Conservation (phyloP, 768 basidiomycete species). For the Dentipellis fragilis region DNA sequence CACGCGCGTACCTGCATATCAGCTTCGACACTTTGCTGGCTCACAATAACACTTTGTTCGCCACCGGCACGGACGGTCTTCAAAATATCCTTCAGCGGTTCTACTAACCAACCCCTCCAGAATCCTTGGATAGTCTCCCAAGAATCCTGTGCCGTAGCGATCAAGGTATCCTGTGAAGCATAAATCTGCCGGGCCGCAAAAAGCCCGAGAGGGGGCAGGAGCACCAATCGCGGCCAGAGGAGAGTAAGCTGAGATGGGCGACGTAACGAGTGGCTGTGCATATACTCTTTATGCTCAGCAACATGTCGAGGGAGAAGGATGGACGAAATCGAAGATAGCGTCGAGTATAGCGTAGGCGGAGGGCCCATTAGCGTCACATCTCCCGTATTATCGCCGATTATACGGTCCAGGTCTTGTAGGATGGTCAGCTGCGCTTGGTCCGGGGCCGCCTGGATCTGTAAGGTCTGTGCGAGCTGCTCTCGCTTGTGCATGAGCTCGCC, state of each 20-base stretch:
- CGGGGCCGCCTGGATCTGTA: conserved; percentile 14
- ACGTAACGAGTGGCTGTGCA: conserved; percentile 32
- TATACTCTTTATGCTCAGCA: conserved; percentile 7
- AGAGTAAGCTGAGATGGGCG: conserved; percentile 62
- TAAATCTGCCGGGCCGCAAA: conserved; percentile 43
- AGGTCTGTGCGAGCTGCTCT: conserved; percentile 27
- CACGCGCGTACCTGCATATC: conserved; percentile 79
- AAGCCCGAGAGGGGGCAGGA: conserved; percentile 61
- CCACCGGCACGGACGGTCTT: conserved; percentile 78
- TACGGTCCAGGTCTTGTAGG: conserved; percentile 5
- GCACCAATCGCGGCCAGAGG: conserved; percentile 73
- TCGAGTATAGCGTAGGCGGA: neutral
- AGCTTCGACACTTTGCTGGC: conserved; percentile 71
- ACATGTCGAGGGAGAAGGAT: conserved; percentile 11
- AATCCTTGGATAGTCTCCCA: conserved; percentile 64
- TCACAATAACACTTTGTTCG: conserved; percentile 66
- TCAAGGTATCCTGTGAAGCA: conserved; percentile 47
- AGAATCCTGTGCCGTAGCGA: conserved; percentile 47
- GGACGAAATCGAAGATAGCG: conserved; percentile 4
- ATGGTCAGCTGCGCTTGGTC: conserved; percentile 8
- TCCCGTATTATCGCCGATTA: conserved; percentile 4
- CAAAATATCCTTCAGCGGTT: conserved; percentile 74
- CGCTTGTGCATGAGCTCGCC: conserved; percentile 53
- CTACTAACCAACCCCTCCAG: conserved; percentile 73
- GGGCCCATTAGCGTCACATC: conserved; percentile 1